phyloP scores from a whole-genome alignment of 257 asterid species.

The Apocynum venetum region DNA sequence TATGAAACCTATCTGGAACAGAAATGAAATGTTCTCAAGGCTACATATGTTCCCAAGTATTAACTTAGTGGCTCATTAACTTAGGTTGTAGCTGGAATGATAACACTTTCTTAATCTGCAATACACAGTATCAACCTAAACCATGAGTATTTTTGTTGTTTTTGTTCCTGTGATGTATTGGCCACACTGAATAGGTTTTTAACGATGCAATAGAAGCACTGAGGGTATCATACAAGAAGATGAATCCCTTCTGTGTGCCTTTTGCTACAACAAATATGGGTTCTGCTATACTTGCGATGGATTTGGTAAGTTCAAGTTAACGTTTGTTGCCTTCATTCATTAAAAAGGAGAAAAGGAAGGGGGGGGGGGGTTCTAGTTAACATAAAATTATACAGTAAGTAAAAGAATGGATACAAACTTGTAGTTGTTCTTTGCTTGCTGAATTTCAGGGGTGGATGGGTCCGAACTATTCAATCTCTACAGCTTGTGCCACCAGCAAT shows the following conservation, averaged over 20 bases:
- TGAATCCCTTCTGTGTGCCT: conserved; percentile 50
- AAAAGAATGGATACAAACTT: neutral
- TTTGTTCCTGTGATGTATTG: conserved; percentile 8
- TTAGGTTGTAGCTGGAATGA: neutral
- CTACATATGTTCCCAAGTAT: neutral
- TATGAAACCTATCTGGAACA: neutral
- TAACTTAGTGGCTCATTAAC: neutral
- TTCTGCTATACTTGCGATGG: conserved; percentile 44
- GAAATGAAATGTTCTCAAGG: neutral
- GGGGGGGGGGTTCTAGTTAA: neutral
- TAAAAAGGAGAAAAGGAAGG: neutral
- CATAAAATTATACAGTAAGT: neutral
- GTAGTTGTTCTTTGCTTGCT: neutral
- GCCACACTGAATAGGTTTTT: conserved; percentile 30
- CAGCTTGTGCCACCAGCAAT: conserved; percentile 56
- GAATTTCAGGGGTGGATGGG: conserved; percentile 53
- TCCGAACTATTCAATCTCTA: conserved; percentile 48
- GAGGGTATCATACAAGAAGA: conserved; percentile 41
- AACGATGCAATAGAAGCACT: conserved; percentile 41
- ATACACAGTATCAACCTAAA: neutral
- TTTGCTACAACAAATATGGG: conserved; percentile 48
- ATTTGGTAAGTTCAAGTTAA: conserved; percentile 28
- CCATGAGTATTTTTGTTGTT: neutral
- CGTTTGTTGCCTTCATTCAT: neutral
- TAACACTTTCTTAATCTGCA: neutral